Base-by-base conservation (phyloP, 2,329 filamentous ascomycete species). In the Colletotrichum orchidophilum region DNA sequence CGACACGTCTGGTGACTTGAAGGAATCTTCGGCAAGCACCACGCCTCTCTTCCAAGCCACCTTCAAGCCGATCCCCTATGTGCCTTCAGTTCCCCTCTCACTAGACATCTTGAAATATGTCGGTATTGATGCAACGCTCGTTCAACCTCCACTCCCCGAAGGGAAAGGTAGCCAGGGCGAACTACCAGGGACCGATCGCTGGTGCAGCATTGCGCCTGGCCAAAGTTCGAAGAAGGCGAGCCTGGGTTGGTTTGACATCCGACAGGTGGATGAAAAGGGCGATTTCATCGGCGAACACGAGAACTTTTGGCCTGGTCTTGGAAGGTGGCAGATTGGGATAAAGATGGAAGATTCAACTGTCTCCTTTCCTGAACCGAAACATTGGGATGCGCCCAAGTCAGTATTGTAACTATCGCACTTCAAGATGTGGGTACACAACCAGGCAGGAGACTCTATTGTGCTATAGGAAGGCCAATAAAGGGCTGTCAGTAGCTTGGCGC, bases 121-220 rank as follows among this genome's bases (percentile, higher is more conserved):
- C 24, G 84, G 86, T 21, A 66, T 87, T 35, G 79, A 85, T 68
- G 74, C 81, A 1, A 80, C 77, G 0, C 76, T 88, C 11, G 83
- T 85, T n/a, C 83, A 86, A 53, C 87, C 87, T 3, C 87, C 87
- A 0, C 75, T 88, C 0, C 86, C 86, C 0, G 73, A 76, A 2
- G 84, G 83, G 4, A 54, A 75, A 3, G 81, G 79, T 4, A 79
- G 76, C 50, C 78, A 81, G 54, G 80, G 76, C 35, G 86, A 87
- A 75, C 76, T 87, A 1, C 79, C 81, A 1, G 84, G 85, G 2
- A 87, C 86, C 0, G 75, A 83, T 18, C 75, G 76, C n/a, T 88
- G 87, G 87, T 83, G 80, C 73, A 77, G 78, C 64, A 75, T 84
- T 29, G 46, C 76, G 24, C 82, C 83, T 1, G 64, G 54, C 0